Base-by-base conservation (phyloP, 106 monocot genomes). In the Xerophyta viscosa region DNA sequence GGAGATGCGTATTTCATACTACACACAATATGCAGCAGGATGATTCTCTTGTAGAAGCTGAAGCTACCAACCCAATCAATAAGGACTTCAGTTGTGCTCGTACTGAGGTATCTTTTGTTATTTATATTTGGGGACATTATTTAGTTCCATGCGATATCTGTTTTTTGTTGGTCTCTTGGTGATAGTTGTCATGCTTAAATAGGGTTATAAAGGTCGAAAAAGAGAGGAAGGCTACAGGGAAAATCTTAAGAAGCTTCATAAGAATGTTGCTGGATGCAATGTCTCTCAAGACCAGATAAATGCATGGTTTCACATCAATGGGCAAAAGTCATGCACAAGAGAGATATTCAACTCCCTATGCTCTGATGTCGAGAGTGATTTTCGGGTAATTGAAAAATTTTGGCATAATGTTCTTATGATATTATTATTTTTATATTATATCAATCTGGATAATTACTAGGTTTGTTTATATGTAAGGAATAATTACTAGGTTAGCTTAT, bases 231-330 rank as follows among this genome's bases (percentile, higher is more conserved):
- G 65, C 0, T 66, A 59, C 33, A 45, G 27, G 6, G 30, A 23
- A 14, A 46, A 54, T 47, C 23, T 46, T 42, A 39, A 25, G 29
- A 54, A 37, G 23, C 29, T 28, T 15, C 53, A 44, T 36, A 52
- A 44, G 61, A 74, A 77, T 51, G 41, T 17, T 30, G 61, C 62
- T 47, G 63, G 60, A 54, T 83, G 72, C 68, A 71, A 78, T 69
- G 88, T 96, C 52, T 75, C 94, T n/a, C 84, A 84, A 44, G 88
- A 85, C 39, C 94, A 85, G 68, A 78, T 96, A 50, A 89, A 96
- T 68, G 78, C 84, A 58, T 96, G 94, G 94, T 31, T 73, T 67
- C 78, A 76, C 51, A 88, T 96, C 28, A 88, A 88, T 67, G 81
- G 70, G 6, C 81, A 78, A 41, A 96, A 84, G 36, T 71, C 75